Base-by-base conservation (phyloP, 768 basidiomycete genomes). In the Termitomyces sp. region DNA sequence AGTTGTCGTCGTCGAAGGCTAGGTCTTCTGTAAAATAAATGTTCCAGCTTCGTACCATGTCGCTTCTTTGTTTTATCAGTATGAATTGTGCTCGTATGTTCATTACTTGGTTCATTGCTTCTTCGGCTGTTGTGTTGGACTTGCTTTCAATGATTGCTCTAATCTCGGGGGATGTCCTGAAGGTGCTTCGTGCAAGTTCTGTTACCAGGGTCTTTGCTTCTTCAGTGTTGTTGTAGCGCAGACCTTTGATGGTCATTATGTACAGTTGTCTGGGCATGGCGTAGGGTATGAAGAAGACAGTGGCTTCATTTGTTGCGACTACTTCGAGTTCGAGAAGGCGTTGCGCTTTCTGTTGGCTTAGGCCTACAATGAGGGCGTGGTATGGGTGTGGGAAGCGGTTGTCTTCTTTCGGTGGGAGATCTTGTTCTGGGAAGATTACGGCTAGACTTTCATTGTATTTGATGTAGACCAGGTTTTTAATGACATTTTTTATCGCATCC, bases 41-140 rank as follows among this genome's bases (percentile, higher is more conserved):
- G 16, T 28, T 46, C 45, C 45, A 46, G 26, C 45, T 28, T 16
- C 26, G 0, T 3, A 3, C n/a, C n/a, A n/a, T 9, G 1, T 10
- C 2, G 2, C 1, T 9, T 0, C 45, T 0, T 3, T 18, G 45
- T 4, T 28, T n/a, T n/a, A n/a, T n/a, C n/a, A n/a, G n/a, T n/a
- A n/a, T n/a, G n/a, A n/a, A n/a, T n/a, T n/a, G n/a, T n/a, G n/a
- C n/a, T n/a, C n/a, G n/a, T n/a, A 46, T 28, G 1, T 46, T 9
- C 1, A 46, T 7, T 1, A 18, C 4, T 1, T 3, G 14, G 0
- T 46, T 8, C 5, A 46, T 2, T 8, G 7, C 16, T 3, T 28
- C 26, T 16, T 18, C 1, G 8, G 26, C 0, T 3, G 8, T 1
- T 1, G 33, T 16, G 1, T 6, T 16, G 7, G 45, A 8, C 3